These are phyloP conservation scores for Solanum pinnatisectum DNA, from an alignment of 257 asterid species.

Conservation along the genomic window DNA sequence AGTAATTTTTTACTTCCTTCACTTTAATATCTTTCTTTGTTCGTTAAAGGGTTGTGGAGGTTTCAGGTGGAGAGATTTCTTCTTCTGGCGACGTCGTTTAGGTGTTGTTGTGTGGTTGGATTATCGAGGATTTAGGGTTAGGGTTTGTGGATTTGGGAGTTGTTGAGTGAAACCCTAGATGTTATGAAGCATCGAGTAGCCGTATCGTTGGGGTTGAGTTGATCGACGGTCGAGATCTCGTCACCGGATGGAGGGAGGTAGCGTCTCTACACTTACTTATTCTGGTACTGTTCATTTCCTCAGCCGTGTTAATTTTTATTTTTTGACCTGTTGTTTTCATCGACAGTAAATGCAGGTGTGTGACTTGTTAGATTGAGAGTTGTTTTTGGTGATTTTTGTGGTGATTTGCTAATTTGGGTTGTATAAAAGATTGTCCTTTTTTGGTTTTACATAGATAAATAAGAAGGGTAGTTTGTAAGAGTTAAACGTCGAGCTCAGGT, in stretches of 20 bases:
- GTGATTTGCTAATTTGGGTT: not conserved
- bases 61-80: not conserved
- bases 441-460: not conserved
- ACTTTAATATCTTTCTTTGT: not conserved
- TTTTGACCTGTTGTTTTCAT: not conserved
- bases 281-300: conserved; percentile 91
- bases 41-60: not conserved
- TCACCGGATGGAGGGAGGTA: conserved; percentile 99
- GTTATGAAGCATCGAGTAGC: conserved; percentile 41
- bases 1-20: not conserved
- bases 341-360: not conserved
- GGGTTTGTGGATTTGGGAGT: not conserved
- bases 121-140: conserved; percentile 17
- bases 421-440: not conserved
- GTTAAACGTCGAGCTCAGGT: not conserved
- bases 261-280: conserved; percentile 73
- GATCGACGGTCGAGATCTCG: conserved; percentile 65
- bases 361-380: not conserved
- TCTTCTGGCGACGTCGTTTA: not conserved
- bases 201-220: conserved; percentile 44
- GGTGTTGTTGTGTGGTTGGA: not conserved
- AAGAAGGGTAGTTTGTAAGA: not conserved
- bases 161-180: conserved; percentile 10
- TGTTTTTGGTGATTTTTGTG: not conserved
- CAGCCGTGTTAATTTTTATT: not conserved